Evolutionary conservation across 2,329 filamentous ascomycete genomes (phyloP), one percentile per base, ranked within the genome.

Genomic region (Cladosporium cucumerinum): DNA sequence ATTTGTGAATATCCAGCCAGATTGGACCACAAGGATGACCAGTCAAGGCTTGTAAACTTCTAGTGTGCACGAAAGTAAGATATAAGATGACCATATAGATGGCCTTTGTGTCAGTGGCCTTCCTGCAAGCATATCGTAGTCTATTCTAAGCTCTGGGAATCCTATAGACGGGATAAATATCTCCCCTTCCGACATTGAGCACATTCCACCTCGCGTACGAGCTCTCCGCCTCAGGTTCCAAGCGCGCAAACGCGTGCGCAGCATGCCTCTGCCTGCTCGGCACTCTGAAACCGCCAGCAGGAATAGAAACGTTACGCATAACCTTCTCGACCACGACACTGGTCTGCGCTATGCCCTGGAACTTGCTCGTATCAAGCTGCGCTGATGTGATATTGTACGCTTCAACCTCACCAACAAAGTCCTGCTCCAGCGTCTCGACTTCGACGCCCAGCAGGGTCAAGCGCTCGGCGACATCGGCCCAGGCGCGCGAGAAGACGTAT

Each of bases 181-280:
- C 75, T 2, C 75, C 76, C 10, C 72, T 71, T 48, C 74, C 75
- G 66, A 78, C 48, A 10, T 75, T 74, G 26, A 61, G 5, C 28
- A 61, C 46, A 25, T 61, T 61, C 58, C 58, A 61, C n/a, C 23
- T 21, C 1, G 58, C 58, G 21, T 52, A 61, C n/a, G 26, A 34
- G 21, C 58, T 61, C 30, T 61, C 28, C n/a, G 58, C 58, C 25
- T 78, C 76, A 3, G 76, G 76, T 61, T 78, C 76, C 8, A 78
- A 66, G 26, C 74, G 70, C 23, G 75, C 73, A 67, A 78, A 77
- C 2, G 76, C 76, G n/a, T 78, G 39, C 0, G 71, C 76, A 1
- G 75, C 74, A 39, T 77, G 78, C 66, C 76, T 77, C 69, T 78
- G 76, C 61, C 69, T 68, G 30, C 70, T 74, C 34, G 69, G 72